Percentiles rank a stretch among this genome's conserved stretches.
phyloP scores from a whole-genome alignment of 371 early-diverging fungal species.

The Mucor velutinosus region DNA sequence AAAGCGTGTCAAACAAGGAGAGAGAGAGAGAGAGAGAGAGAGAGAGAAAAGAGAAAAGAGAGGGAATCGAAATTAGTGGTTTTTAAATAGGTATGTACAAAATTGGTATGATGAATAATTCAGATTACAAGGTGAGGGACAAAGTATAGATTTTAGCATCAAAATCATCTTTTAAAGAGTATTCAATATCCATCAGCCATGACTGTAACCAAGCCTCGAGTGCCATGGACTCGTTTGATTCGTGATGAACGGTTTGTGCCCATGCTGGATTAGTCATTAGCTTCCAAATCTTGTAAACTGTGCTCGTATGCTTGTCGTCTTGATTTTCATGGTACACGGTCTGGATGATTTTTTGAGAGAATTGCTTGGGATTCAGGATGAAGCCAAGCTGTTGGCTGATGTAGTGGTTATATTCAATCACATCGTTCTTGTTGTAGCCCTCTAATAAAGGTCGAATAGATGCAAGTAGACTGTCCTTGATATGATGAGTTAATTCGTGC shows the following conservation, averaged over 20 bases:
- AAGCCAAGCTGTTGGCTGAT: slow-evolving; percentile 30
- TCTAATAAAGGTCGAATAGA: slow-evolving; percentile 36
- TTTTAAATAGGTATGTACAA: not conserved
- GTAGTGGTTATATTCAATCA: slow-evolving; percentile 20
- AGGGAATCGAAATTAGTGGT: not conserved
- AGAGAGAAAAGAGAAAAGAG: not conserved
- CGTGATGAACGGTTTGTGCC: slow-evolving; percentile 12
- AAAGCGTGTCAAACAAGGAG: not conserved
- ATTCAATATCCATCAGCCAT: slow-evolving; percentile 24
- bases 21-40: not conserved
- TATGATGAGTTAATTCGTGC: slow-evolving; percentile 23
- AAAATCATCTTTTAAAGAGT: slow-evolving; percentile 12
- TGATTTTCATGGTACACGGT: slow-evolving; percentile 1
- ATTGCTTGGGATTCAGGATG: slow-evolving; percentile 25
- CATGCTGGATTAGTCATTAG: not conserved
- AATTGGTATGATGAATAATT: not conserved
- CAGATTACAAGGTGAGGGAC: not conserved
- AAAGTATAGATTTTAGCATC: not conserved
- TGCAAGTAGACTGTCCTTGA: slow-evolving; percentile 25
- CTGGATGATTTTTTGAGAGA: slow-evolving; percentile 25
- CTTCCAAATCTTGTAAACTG: slow-evolving; percentile 1
- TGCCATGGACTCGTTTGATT: slow-evolving; percentile 17
- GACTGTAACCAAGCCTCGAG: slow-evolving; percentile 21
- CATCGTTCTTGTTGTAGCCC: slow-evolving; percentile 10
- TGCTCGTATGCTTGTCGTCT: not conserved